phyloP scores from a whole-genome alignment of 129 eudicot species.

The Escallonia herrerae region DNA sequence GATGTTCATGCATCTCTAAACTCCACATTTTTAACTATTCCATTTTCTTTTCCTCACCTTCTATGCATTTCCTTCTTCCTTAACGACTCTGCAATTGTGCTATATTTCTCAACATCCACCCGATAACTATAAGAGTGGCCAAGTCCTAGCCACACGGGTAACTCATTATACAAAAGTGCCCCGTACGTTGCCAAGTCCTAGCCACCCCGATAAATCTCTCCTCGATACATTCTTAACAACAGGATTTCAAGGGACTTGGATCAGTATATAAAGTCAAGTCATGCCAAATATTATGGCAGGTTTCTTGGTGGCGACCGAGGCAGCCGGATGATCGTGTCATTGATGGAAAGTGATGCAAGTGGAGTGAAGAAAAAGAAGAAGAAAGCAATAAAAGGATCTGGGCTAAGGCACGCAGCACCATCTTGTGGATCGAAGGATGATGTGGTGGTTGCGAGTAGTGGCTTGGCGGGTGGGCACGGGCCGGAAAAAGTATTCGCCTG shows the following conservation, averaged over 20 bases:
- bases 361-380: conserved; percentile 12
- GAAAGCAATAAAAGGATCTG: conserved; percentile 20
- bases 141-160: too few relatives aligned
- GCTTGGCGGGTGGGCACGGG: conserved; percentile 3
- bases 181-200: conserved; percentile 3
- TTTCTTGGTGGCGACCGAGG: conserved; percentile 13
- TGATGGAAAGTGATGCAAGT: conserved; percentile 7
- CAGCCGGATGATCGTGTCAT: conserved; percentile 6
- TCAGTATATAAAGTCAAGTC: conserved; percentile 30
- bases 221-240: conserved; percentile 50
- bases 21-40: too few relatives aligned
- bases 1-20: too few relatives aligned
- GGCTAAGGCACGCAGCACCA: conserved; percentile 13
- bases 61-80: too few relatives aligned
- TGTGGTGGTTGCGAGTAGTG: conserved; percentile 31
- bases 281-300: conserved; percentile 6
- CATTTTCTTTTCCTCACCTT: too few relatives aligned
- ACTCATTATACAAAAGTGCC: conserved; percentile 16
- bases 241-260: conserved; percentile 41
- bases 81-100: too few relatives aligned
- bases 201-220: conserved; percentile 26
- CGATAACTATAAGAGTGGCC: too few relatives aligned
- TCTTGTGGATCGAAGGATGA: conserved; percentile 40
- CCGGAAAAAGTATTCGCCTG: conserved; percentile 17
- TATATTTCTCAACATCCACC: too few relatives aligned